phyloP scores from a whole-genome alignment of 805 yeast genomes.

The Suhomyces sp. region DNA sequence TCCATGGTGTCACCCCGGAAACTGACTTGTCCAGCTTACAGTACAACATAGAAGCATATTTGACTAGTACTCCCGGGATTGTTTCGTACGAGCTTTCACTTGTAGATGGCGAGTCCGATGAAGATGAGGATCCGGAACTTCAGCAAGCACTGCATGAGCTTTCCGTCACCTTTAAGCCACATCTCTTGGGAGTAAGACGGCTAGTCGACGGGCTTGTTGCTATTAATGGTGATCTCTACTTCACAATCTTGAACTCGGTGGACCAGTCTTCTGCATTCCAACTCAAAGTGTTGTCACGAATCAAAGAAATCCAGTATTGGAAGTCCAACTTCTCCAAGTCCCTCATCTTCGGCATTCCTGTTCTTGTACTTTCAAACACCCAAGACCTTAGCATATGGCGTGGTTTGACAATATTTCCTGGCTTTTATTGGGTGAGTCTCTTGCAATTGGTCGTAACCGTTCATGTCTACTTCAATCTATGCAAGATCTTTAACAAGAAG shows the following conservation, averaged over 20 bases:
- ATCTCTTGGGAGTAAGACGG: constrained; percentile 58
- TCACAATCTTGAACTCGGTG: constrained; percentile 43
- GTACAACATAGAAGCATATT: constrained; percentile 40
- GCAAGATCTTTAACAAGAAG: constrained; percentile 61
- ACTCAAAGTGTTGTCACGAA: constrained; percentile 61
- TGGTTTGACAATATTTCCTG: constrained; percentile 45
- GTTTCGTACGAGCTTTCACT: constrained; percentile 22
- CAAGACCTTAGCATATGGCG: constrained; percentile 35
- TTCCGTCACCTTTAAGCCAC: constrained; percentile 49
- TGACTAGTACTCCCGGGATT: constrained; percentile 32
- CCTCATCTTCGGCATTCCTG: constrained; percentile 59
- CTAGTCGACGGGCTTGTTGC: constrained; percentile 46
- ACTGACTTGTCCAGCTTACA: constrained; percentile 29
- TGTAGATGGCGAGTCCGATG: constrained; percentile 11
- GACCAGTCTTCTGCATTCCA: constrained; percentile 63
- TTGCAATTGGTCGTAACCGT: constrained; percentile 56
- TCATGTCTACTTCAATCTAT: constrained; percentile 66
- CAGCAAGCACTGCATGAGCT: constrained; percentile 31
- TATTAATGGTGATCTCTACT: constrained; percentile 55
- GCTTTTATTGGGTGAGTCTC: constrained; percentile 62
- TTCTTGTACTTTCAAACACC: constrained; percentile 50
- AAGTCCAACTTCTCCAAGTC: constrained; percentile 51
- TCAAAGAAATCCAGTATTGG: constrained; percentile 76
- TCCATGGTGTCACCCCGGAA: constrained; percentile 28
- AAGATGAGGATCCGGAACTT: constrained; percentile 14